Percentiles rank a stretch among this genome's conserved stretches.
phyloP scores from a whole-genome alignment of 441 rosid species.

The Mallotus japonicus region DNA sequence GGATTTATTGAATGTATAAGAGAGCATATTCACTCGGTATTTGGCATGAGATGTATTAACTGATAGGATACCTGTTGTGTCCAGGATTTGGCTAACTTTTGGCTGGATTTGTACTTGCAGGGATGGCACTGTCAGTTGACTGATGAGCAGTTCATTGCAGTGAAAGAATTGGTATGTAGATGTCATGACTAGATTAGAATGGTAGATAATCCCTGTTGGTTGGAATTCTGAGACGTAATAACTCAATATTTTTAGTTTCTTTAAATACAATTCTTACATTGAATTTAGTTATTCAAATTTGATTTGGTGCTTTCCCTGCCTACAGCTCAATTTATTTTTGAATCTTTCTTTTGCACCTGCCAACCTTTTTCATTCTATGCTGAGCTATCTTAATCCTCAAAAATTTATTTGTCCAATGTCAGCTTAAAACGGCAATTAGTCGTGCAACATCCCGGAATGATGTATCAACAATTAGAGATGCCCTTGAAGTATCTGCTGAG shows the following conservation, averaged over 20 bases:
- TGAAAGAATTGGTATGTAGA: constrained; percentile 89
- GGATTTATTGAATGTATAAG: constrained; percentile 98
- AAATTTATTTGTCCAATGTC: constrained; percentile 29
- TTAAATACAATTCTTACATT: not conserved
- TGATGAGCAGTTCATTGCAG: constrained; percentile 97
- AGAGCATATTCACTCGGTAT: constrained; percentile 92
- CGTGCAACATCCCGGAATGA: constrained; percentile 97
- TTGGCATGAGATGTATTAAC: constrained; percentile 22
- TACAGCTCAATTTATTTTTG: not conserved
- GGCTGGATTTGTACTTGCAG: constrained; percentile 48
- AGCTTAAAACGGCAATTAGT: constrained; percentile 94
- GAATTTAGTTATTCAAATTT: constrained; percentile 4
- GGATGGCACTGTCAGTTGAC: constrained; percentile 89
- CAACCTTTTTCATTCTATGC: not conserved
- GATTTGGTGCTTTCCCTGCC: constrained; percentile 5
- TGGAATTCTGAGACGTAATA: not conserved
- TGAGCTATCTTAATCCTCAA: not conserved
- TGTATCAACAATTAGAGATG: constrained; percentile 80
- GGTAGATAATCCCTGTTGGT: not conserved
- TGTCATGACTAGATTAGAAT: constrained; percentile 1
- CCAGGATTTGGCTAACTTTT: constrained; percentile 34
- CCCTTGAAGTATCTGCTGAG: constrained; percentile 98
- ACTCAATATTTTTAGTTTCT: not conserved
- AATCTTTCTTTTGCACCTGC: too few species aligned
- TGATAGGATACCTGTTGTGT: constrained; percentile 21